Base-by-base conservation (phyloP, 2,329 filamentous ascomycete genomes). In the Microthyrium microscopicum region DNA sequence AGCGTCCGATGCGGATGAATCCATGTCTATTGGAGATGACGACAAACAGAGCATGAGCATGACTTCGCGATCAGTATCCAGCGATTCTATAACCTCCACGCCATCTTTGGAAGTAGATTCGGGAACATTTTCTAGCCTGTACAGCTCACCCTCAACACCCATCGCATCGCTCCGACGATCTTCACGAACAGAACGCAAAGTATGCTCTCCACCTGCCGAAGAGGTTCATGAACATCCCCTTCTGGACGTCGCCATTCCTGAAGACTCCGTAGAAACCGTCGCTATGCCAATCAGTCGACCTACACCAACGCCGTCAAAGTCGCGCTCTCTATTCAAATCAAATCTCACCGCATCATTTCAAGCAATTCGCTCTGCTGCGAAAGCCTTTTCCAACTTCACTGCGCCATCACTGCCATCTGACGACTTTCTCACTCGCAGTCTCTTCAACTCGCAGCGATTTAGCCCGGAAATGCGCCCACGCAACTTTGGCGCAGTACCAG, bases 291-390 rank as follows among this genome's bases (percentile, higher is more conserved):
- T 1, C 35, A 19, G 47, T 1, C 41, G 47, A 27, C 41, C 44
- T 8, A 34, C 44, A 5, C 45, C 49, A 5, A 45, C 48, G 12
- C 40, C 50, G 16, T 44, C 60, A 28, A 60, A 61, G 34, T 41
- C 60, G 4, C 55, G 54, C 32, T 57, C 56, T 13, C 64, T 61
- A 2, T 69, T 75, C 53, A 73, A 68, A 40, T 76, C 71, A 1
- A 75, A 75, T 39, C 54, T 76, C 27, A 75, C 70, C 0, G 66
- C 69, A 2, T 75, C 71, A 0, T 49, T 76, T 15, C 65, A 70
- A 39, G 69, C 67, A 3, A 60, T 76, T 32, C 73, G 68, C 50
- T 66, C 66, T 5, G 68, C 68, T 1, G 70, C 70, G 8, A 69
- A 66, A 36, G 69, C 67, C 0, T 66, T 76, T 27, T 71, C 70